These are phyloP conservation scores for Pseudohalonectria lignicola DNA, from an alignment of 2,329 filamentous ascomycete genomes.

Conservation along the genomic window DNA sequence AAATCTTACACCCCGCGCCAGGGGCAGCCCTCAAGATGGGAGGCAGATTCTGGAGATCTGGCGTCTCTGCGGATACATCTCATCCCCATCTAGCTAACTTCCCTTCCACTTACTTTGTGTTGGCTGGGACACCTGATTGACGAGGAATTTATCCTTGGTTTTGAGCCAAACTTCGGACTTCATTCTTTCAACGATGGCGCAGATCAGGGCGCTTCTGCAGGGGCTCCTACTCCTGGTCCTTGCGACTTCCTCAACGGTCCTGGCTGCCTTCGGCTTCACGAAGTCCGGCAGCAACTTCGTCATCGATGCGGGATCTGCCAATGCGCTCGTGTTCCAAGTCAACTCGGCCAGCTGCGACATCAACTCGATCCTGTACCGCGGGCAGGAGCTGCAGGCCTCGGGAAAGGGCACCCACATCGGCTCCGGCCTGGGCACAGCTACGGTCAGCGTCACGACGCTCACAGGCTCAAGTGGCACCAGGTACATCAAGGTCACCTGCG, in stretches of 20 bases:
- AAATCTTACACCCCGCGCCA: too few relatives aligned
- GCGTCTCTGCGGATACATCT: too few relatives aligned
- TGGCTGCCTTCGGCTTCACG: slow-evolving; percentile 30
- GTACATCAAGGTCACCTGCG: slow-evolving; percentile 52
- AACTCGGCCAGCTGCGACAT: slow-evolving; percentile 48
- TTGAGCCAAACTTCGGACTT: too few relatives aligned
- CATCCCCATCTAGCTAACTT: too few relatives aligned
- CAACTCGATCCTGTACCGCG: slow-evolving; percentile 49
- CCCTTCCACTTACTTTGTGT: too few relatives aligned
- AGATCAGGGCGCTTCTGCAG: not conserved
- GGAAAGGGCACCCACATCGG: slow-evolving; percentile 41
- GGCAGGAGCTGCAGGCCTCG: slow-evolving; percentile 45
- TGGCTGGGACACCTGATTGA: too few relatives aligned
- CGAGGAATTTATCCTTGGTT: too few relatives aligned
- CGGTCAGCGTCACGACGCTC: slow-evolving; percentile 26
- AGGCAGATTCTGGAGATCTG: too few relatives aligned
- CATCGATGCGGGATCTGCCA: slow-evolving; percentile 34
- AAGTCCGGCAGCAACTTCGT: slow-evolving; percentile 27
- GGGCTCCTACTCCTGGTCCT: not conserved
- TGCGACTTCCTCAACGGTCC: slow-evolving; percentile 8
- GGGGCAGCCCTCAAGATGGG: too few relatives aligned
- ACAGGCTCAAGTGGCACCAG: slow-evolving; percentile 9
- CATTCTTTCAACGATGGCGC: too few relatives aligned
- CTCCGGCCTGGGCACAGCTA: slow-evolving; percentile 47
- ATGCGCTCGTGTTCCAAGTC: slow-evolving; percentile 39